These are phyloP conservation scores for Iris macrosiphon DNA, from an alignment of 106 monocot species.

Conservation along the genomic window DNA sequence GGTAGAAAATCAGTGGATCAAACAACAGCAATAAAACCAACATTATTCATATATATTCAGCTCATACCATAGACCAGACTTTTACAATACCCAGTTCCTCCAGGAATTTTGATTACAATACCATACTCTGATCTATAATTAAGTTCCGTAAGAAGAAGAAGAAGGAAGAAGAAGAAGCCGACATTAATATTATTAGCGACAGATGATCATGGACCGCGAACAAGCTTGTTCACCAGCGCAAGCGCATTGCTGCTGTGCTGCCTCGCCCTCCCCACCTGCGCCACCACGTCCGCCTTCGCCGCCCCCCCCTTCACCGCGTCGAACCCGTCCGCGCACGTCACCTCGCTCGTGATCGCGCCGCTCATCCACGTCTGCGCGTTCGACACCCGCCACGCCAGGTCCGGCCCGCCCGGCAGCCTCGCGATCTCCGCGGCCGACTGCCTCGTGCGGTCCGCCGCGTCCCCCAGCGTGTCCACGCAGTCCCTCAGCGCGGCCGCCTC, in stretches of 20 bases:
- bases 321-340: constrained; percentile 12
- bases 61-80: too few relatives aligned
- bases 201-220: too few relatives aligned
- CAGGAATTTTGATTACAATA: too few relatives aligned
- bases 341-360: constrained; percentile 17
- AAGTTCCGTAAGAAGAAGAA: too few relatives aligned
- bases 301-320: too few relatives aligned
- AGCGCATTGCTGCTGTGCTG: constrained; percentile 12
- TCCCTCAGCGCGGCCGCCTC: constrained; percentile 3
- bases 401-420: not conserved
- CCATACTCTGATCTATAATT: too few relatives aligned
- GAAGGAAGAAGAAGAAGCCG: too few relatives aligned
- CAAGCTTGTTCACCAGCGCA: constrained; percentile 7
- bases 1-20: too few relatives aligned
- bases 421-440: not conserved
- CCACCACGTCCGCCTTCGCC: not conserved
- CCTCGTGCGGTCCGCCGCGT: constrained; percentile 7
- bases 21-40: too few relatives aligned
- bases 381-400: constrained; percentile 1
- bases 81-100: too few relatives aligned
- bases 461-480: constrained; percentile 1
- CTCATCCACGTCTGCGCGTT: constrained; percentile 22
- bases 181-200: not conserved
- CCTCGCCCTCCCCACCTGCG: not conserved
- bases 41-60: too few relatives aligned